A percentile compares a stretch with the other conserved stretches of the same genome.
These are phyloP conservation scores for Eimeria praecox DNA, from an alignment of 169 alveolate genomes.

Conservation along the genomic window DNA sequence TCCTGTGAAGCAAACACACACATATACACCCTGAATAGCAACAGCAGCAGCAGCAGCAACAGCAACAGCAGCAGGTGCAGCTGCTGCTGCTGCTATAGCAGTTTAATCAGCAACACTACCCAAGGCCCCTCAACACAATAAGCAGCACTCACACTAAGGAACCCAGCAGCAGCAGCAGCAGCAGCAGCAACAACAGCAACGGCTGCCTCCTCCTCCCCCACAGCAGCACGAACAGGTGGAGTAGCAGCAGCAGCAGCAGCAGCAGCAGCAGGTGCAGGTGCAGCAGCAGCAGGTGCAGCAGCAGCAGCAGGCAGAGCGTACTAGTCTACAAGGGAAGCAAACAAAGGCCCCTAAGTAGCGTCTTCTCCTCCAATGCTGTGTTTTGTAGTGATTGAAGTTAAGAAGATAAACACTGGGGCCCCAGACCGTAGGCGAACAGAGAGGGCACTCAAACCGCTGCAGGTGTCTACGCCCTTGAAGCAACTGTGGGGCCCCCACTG, in stretches of 20 bases:
- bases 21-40: neutral
- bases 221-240: too few species aligned
- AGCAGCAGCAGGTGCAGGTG: conserved; percentile 50
- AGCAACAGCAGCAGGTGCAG: neutral
- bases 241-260: neutral
- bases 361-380: conserved; percentile 84
- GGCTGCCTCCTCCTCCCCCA: neutral
- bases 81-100: conserved; percentile 13
- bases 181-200: conserved; percentile 24
- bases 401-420: conserved; percentile 83
- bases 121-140: too few species aligned
- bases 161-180: conserved; percentile 50
- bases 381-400: conserved; percentile 82
- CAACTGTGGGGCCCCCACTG: conserved; percentile 85
- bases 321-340: conserved; percentile 86
- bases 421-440: conserved; percentile 82
- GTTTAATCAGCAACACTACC: too few species aligned
- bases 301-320: conserved; percentile 11
- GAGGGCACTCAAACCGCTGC: conserved; percentile 84
- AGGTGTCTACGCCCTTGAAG: conserved; percentile 78
- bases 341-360: conserved; percentile 85
- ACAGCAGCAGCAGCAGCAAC: neutral
- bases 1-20: neutral
- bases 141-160: too few species aligned
- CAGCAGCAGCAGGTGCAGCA: conserved; percentile 47